These are phyloP conservation scores for Curvularia sp. DNA, from an alignment of 2,329 filamentous ascomycete species.

Conservation along the genomic window DNA sequence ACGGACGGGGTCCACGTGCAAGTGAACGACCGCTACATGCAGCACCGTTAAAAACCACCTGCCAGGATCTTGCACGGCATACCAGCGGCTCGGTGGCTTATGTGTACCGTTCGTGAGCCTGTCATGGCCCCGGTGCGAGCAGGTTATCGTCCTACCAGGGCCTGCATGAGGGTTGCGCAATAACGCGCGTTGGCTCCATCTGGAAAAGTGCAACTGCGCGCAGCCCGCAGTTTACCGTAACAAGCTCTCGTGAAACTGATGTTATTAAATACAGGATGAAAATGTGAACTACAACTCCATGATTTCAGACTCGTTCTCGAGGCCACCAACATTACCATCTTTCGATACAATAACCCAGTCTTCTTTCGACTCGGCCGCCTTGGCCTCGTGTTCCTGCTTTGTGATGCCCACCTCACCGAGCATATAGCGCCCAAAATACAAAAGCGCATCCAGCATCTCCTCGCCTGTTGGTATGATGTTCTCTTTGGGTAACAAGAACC, in stretches of 20 bases:
- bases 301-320: slow-evolving; percentile 3
- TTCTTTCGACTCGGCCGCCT: neutral
- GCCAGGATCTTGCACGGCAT: slow-evolving; percentile 1
- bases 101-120: neutral
- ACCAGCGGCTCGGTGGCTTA: neutral
- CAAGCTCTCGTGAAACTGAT: neutral
- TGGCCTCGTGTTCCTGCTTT: slow-evolving; percentile 5
- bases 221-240: neutral
- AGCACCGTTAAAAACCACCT: slow-evolving; percentile 17
- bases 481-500: slow-evolving; percentile 85
- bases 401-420: slow-evolving; percentile 56
- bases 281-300: slow-evolving; percentile 12
- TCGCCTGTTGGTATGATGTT: slow-evolving; percentile 89
- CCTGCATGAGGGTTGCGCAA: slow-evolving; percentile 4
- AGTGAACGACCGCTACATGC: slow-evolving; percentile 18
- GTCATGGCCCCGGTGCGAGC: neutral
- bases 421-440: slow-evolving; percentile 84
- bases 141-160: neutral
- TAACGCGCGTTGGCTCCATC: neutral
- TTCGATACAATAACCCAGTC: slow-evolving; percentile 1
- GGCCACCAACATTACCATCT: neutral
- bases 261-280: neutral
- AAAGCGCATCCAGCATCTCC: slow-evolving; percentile 82
- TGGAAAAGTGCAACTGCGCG: neutral
- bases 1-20: slow-evolving; percentile 18